Evolutionary conservation across 2,329 filamentous ascomycete species (phyloP), one percentile per base, ranked within the genome.

Genomic region (Stromatinia cepivora): DNA sequence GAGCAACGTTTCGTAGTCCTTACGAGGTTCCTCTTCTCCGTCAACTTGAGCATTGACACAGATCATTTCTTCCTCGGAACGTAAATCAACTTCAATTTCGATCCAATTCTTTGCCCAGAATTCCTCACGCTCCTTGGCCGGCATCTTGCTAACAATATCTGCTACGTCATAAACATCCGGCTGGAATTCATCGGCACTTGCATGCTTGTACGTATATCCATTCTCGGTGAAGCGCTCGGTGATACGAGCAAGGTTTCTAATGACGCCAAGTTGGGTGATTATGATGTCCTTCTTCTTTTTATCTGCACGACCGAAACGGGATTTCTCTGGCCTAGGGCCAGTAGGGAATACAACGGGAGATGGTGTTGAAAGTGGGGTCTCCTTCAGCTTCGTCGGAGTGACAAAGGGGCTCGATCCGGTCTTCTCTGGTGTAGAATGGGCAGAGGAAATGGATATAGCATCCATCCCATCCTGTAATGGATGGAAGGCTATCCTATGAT

Each of bases 251-350:
- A 46, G 22, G 53, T 74, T 75, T 28, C 69, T 70, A 20, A 53
- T 53, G n/a, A 72, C 45, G 8, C 70, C 69, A n/a, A 36, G 22
- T n/a, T 63, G 42, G 7, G 53, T 61, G 48, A 75, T 70, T 31
- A 74, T 54, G 50, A 75, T 70, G 17, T 74, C 73, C 50, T 71
- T 71, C 54, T 67, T 71, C 8, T 54, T 59, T 20, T 69, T 70
- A 36, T 72, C 70, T 20, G 69, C 31, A n/a, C 71, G 72, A 62
- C 54, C 42, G 34, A 56, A 59, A 34, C 42, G 53, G 10, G 53
- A 28, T 20, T 58, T 59, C 7, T 20, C 36, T 39, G 46, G 46
- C 34, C 61, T 64, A 28, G 34, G 63, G 9, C 52, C 50, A 28
- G 28, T 67, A 6, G n/a, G 28, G 10, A 65, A 65, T 15, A 15